phyloP scores from a whole-genome alignment of 805 yeast species.

The Torulaspora indica region DNA sequence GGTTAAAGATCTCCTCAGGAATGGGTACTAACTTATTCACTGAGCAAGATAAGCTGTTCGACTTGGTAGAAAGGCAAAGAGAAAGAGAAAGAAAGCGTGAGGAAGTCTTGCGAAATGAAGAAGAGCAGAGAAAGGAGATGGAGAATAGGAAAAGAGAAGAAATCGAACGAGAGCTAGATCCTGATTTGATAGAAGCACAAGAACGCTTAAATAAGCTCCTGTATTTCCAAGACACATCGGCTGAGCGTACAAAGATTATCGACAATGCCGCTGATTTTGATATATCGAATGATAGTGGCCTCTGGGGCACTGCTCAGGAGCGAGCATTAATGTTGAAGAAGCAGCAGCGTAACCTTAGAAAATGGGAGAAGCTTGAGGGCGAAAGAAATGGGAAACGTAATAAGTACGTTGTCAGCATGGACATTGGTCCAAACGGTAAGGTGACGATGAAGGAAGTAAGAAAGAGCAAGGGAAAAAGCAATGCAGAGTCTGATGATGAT shows the following conservation, averaged over 20 bases:
- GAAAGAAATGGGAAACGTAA: slow-evolving; percentile 65
- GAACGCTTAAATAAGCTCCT: slow-evolving; percentile 67
- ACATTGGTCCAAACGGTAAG: slow-evolving; percentile 70
- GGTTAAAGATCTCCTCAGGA: slow-evolving; percentile 52
- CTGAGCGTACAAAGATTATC: slow-evolving; percentile 85
- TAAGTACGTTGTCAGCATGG: slow-evolving; percentile 68
- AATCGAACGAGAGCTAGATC: slow-evolving; percentile 44
- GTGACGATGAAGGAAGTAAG: slow-evolving; percentile 55
- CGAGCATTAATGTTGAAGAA: slow-evolving; percentile 80
- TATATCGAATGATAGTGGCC: slow-evolving; percentile 48
- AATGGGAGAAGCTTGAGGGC: slow-evolving; percentile 53
- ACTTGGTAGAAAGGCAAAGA: slow-evolving; percentile 50
- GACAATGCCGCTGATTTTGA: slow-evolving; percentile 84
- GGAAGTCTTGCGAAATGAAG: slow-evolving; percentile 26
- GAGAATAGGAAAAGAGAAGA: slow-evolving; percentile 42
- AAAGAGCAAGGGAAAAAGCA: slow-evolving; percentile 21
- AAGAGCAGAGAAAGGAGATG: slow-evolving; percentile 32
- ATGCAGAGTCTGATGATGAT: slow-evolving; percentile 33
- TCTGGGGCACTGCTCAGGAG: slow-evolving; percentile 83
- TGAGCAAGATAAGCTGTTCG: slow-evolving; percentile 62
- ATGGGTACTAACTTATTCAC: slow-evolving; percentile 63
- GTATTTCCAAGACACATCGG: slow-evolving; percentile 77
- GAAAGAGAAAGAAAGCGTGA: slow-evolving; percentile 38
- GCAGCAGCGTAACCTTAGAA: slow-evolving; percentile 72
- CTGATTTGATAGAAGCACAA: slow-evolving; percentile 65